These are phyloP conservation scores for Cubamyces lactineus DNA, from an alignment of 768 basidiomycete genomes.

Conservation along the genomic window DNA sequence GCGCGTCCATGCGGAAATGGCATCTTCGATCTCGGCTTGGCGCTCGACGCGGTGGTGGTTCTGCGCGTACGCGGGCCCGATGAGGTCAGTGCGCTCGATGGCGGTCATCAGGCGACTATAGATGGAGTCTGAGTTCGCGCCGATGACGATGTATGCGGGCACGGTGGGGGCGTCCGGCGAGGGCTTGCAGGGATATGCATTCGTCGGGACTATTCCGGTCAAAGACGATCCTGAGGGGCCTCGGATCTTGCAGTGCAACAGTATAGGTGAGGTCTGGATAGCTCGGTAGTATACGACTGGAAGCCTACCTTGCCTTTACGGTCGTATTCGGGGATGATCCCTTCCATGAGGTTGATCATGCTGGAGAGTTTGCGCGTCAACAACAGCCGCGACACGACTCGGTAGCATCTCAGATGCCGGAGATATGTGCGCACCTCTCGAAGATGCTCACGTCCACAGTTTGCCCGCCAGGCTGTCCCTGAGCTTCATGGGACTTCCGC, in stretches of 20 bases:
- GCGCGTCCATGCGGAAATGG: constrained; percentile 63
- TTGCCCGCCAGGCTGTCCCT: constrained; percentile 42
- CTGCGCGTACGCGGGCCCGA: constrained; percentile 51
- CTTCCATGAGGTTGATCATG: constrained; percentile 80
- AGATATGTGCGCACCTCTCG: constrained; percentile 51
- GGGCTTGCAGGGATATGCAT: constrained; percentile 70
- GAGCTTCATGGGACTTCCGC: constrained; percentile 39
- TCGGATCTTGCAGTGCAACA: constrained; percentile 47
- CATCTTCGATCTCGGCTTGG: constrained; percentile 58
- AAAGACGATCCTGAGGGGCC: constrained; percentile 76
- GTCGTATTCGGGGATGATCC: constrained; percentile 75
- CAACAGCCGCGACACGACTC: too few relatives aligned
- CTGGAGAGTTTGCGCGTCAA: constrained; percentile 36
- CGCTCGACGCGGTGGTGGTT: constrained; percentile 47
- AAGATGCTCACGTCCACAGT: constrained; percentile 79
- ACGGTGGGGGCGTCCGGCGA: constrained; percentile 42
- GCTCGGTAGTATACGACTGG: background rate
- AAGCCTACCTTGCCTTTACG: constrained; percentile 61
- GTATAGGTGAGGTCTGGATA: background rate
- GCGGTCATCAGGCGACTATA: constrained; percentile 68
- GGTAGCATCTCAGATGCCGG: too few relatives aligned
- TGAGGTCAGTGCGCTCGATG: constrained; percentile 62
- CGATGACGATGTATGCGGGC: constrained; percentile 67
- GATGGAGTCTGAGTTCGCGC: constrained; percentile 72
- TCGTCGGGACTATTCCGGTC: constrained; percentile 76